Base-by-base conservation (phyloP, 805 yeast genomes). In the Kodamaea kakaduensis region DNA sequence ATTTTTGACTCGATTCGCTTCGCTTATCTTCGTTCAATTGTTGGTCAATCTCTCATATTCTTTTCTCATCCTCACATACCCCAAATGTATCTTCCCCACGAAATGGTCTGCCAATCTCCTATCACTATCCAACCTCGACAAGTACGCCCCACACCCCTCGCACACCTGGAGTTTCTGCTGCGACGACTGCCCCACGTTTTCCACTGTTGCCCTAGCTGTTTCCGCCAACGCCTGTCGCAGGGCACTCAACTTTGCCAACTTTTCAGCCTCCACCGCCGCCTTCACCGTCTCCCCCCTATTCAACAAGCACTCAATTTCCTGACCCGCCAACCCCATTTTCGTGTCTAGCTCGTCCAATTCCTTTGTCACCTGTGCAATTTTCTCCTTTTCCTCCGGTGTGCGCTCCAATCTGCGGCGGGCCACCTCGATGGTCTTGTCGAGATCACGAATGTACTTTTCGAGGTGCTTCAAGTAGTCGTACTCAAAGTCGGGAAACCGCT, bases 101-200 rank as follows among this genome's bases (percentile, higher is more conserved):
- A 86, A 88, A 57, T 89, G 97, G 48, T 85, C 96, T 1, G 90
- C 95, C 43, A 89, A 65, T 47, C 97, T 70, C 54, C 88, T 70
- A 54, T 89, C 97, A 40, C 83, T 85, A 56, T 89, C 97, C 37
- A 88, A 62, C 42, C 90, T 67, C 6, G 95, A 84, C 24, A 90
- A 64, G 51, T 82, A 87, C 0, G 95, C 95, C 1, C 95, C 96
- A 60, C 97, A 89, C 1, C 77, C 78, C 44, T 77, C 84, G 59
- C 97, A 89, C 1, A 86, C 95, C 56, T 88, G 96, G 30, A 89
- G 66, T 55, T 86, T 85, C 50, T 89, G 97, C 51, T 84, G 95
- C 1, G 93, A 86, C 9, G 88, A 75, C 47, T 85, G 90, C 2
- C 94, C 93, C 6, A 82, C 69, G 50, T 77, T 79, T 38, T 85